A percentile compares a stretch with the other conserved stretches of the same genome.
Conservation (phyloP, 139 green algal species). For the Coelastrella sp. region DNA sequence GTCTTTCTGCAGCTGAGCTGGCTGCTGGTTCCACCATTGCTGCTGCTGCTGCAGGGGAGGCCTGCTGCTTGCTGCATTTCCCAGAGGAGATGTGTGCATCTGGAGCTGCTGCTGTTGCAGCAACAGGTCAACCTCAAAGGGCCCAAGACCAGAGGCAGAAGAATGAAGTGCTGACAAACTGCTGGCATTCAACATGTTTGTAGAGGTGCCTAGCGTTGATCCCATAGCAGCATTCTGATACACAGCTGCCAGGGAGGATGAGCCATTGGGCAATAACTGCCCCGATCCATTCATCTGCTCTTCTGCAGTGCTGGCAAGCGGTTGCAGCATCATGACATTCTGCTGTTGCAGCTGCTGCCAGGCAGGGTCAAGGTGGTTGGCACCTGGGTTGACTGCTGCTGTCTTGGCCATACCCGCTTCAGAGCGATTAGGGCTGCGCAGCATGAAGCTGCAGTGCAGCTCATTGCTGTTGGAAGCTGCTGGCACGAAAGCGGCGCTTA, state of each 20-base stretch:
- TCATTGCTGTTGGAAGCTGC: neutral
- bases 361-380: neutral
- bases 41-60: neutral
- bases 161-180: no score
- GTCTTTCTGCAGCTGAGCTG: neutral
- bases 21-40: slow-evolving; percentile 12
- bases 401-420: neutral
- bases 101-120: slow-evolving; percentile 25
- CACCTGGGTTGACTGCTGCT: neutral
- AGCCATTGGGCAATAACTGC: neutral
- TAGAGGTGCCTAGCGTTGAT: no score
- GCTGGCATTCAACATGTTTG: no score
- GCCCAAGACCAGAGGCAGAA: no score
- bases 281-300: neutral
- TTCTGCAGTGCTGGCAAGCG: neutral
- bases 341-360: slow-evolving; percentile 32
- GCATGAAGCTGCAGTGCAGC: neutral
- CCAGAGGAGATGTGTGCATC: neutral
- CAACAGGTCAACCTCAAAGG: neutral
- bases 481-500: neutral
- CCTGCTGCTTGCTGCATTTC: neutral
- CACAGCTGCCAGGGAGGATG: neutral
- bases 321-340: slow-evolving; percentile 28
- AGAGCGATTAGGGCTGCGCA: neutral
- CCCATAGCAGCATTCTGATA: no score